Evolutionary conservation across 2,329 filamentous ascomycete genomes (phyloP), one percentile per base, ranked within the genome.

Genomic region (Pseudocercospora crystallina): DNA sequence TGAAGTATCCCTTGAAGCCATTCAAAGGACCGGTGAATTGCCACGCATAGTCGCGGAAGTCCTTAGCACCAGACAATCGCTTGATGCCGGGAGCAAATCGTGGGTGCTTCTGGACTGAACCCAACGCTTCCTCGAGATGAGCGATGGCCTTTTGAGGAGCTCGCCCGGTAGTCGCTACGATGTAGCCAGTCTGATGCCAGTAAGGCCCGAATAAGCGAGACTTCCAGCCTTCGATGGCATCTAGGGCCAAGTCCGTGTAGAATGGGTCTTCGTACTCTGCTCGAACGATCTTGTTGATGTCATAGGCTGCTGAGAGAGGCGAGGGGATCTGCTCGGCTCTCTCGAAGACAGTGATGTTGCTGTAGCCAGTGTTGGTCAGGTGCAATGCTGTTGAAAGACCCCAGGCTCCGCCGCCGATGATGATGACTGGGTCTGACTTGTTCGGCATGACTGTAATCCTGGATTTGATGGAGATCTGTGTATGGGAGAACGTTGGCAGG

Each of bases 211-310:
- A 82, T 2, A 81, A 62, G 2, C 78, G 76, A 2, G 76, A 74
- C 60, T 74, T 71, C 80, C 80, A 83, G 12, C 71, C 74, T 17
- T 71, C 59, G 9, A 81, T 77, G 0, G 80, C 79, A 72, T 80
- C 68, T 14, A 43, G 30, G 1, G 80, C 89, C 36, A 96, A 81
- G 7, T 77, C 73, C 8, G 88, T 81, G 69, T 96, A 96, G 17
- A 84, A 80, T 0, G 81, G 74, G 64, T 90, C 83, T 9, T 87
- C 84, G 66, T 96, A 96, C 75, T 96, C 90, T 33, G 83, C 77
- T 38, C 80, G 76, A 46, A 83, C 74, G 57, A 83, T 82, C 53
- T 60, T 60, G 53, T 60, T 60, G 47, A 60, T 44, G 30, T 60
- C 58, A 37, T 47, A 53, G 12, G 55, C 58, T 33, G 55, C 82